Evolutionary conservation across 1,139 yeast species (phyloP).

Genomic region (Yamadazyma buinensis): DNA sequence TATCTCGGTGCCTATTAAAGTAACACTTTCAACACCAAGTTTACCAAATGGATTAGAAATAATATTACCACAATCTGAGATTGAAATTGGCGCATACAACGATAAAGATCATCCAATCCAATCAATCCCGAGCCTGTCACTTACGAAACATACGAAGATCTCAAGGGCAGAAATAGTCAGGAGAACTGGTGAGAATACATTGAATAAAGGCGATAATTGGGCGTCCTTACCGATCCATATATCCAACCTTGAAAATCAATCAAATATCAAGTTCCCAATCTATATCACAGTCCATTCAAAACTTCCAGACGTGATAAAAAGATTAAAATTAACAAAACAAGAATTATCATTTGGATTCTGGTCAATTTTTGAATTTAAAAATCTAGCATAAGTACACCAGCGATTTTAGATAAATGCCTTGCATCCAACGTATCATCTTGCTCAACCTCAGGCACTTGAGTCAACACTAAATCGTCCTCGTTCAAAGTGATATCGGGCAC

Average conservation of each 20-base stretch:
- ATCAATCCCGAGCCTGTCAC: constrained; percentile 29
- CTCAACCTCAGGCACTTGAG: constrained; percentile 4
- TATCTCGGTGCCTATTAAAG: constrained; percentile 11
- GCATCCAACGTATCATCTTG: constrained; percentile 43
- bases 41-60: constrained; percentile 4
- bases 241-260: background rate
- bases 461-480: constrained; percentile 5
- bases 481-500: constrained; percentile 19
- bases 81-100: constrained; percentile 15
- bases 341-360: constrained; percentile 31
- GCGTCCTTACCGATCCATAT: constrained; percentile 29
- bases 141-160: constrained; percentile 25
- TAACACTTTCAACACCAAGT: constrained; percentile 14
- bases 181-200: constrained; percentile 17
- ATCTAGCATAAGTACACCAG: constrained; percentile 56
- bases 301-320: constrained; percentile 21
- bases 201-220: constrained; percentile 33
- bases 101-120: constrained; percentile 12
- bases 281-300: constrained; percentile 23
- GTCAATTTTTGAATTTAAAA: constrained; percentile 32
- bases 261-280: no score
- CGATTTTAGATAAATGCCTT: constrained; percentile 48
- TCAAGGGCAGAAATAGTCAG: constrained; percentile 31
- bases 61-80: constrained; percentile 25
- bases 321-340: constrained; percentile 16